Evolutionary conservation across 2,329 filamentous ascomycete genomes (phyloP).

Genomic region (Botrytis medusae): DNA sequence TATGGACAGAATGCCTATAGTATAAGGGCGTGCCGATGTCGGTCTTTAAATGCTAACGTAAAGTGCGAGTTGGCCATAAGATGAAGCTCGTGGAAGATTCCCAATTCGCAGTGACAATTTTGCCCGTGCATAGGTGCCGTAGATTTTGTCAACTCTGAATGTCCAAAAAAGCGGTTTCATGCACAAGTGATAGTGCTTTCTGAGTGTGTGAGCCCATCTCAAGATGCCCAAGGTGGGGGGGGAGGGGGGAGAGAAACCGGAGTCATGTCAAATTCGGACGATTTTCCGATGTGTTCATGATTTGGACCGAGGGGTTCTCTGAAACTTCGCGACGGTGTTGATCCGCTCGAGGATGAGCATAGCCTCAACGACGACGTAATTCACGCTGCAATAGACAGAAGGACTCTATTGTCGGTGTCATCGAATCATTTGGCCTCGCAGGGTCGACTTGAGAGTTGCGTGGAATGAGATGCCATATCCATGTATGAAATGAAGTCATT

Average conservation of each 20-base stretch:
- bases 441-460: neutral
- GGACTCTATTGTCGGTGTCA: neutral
- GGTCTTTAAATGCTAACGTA: neutral
- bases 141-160: neutral
- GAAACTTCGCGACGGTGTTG: neutral
- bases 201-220: neutral
- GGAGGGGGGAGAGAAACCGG: neutral
- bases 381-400: neutral
- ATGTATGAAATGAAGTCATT: conserved; percentile 13
- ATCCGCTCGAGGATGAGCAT: neutral
- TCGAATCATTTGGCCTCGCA: neutral
- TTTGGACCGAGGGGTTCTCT: neutral
- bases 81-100: neutral
- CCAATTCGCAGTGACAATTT: neutral
- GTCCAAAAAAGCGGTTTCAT: neutral
- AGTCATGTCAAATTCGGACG: neutral
- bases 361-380: neutral
- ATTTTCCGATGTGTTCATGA: neutral
- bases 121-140: neutral
- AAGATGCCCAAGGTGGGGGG: conserved; percentile 11
- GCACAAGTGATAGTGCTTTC: neutral
- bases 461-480: neutral
- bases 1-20: neutral
- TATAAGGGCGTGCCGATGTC: neutral
- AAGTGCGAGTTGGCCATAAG: neutral